Percentiles rank a stretch among this genome's conserved stretches.
Conservation (phyloP, 176 grass and related monocot genomes). For the Eremochloa ophiuroides region DNA sequence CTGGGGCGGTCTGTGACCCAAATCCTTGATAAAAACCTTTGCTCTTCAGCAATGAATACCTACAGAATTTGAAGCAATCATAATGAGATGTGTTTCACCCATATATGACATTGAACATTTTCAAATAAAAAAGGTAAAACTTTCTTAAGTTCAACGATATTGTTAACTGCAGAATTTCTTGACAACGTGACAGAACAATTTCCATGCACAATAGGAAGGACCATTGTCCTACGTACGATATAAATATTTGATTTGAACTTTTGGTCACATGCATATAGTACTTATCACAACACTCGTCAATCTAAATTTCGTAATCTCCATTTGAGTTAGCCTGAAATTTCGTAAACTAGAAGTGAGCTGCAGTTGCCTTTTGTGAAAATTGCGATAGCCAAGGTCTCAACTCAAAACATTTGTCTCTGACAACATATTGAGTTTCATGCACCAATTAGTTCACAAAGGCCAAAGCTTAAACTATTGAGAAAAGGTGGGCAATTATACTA, state of each 20-base stretch:
- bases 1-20: slow-evolving; percentile 43
- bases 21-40: slow-evolving; percentile 60
- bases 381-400: background rate
- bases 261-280: background rate
- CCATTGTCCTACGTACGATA: background rate
- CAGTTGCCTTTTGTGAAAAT: background rate
- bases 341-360: background rate
- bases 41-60: slow-evolving; percentile 82
- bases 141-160: slow-evolving; percentile 5
- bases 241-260: background rate
- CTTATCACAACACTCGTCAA: background rate
- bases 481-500: background rate
- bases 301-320: background rate
- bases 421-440: background rate
- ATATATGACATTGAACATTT: background rate
- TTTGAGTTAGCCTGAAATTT: background rate
- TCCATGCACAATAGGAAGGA: background rate
- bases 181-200: slow-evolving; percentile 4
- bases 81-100: background rate
- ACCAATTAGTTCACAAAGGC: background rate
- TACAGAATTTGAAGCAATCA: slow-evolving; percentile 30
- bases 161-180: background rate
- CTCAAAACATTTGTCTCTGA: background rate
- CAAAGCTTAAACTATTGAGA: background rate
- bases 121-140: background rate